Evolutionary conservation across 2,329 filamentous ascomycete species (phyloP).

Genomic region (Microcera coccophila): DNA sequence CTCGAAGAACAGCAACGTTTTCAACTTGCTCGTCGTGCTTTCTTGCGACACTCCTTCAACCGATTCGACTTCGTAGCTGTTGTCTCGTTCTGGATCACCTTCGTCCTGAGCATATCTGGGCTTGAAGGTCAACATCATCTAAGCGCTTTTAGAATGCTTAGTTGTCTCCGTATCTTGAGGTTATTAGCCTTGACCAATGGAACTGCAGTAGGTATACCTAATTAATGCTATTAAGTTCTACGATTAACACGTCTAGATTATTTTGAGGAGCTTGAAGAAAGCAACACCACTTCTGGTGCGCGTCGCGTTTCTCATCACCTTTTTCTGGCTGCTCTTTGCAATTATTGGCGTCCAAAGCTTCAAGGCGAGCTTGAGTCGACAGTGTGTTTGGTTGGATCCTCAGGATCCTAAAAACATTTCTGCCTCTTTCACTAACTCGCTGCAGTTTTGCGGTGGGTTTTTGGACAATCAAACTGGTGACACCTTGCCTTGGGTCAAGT

Average conservation of each 20-base stretch:
- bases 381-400: constrained; percentile 74
- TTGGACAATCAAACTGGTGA: constrained; percentile 57
- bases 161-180: constrained; percentile 86
- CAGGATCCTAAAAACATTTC: constrained; percentile 50
- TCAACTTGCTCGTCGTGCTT: constrained; percentile 84
- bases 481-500: constrained; percentile 63
- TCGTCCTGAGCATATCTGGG: constrained; percentile 66
- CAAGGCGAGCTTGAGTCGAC: constrained; percentile 73
- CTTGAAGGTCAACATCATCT: constrained; percentile 68
- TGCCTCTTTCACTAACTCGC: constrained; percentile 57
- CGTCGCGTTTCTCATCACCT: constrained; percentile 88
- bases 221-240: neutral
- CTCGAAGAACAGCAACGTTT: constrained; percentile 75
- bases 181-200: constrained; percentile 90
- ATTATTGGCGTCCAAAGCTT: constrained; percentile 97
- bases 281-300: constrained; percentile 87
- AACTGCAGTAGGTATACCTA: constrained; percentile 64
- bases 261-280: constrained; percentile 91
- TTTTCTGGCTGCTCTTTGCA: constrained; percentile 97
- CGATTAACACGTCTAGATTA: constrained; percentile 60
- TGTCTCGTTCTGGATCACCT: constrained; percentile 91
- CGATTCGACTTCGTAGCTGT: constrained; percentile 92
- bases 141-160: constrained; percentile 94
- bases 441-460: constrained; percentile 85
- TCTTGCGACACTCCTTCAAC: constrained; percentile 93